These are phyloP conservation scores for Cutaneotrichosporon spelunceum DNA, from an alignment of 1,284 basidiomycete genomes.

Conservation along the genomic window DNA sequence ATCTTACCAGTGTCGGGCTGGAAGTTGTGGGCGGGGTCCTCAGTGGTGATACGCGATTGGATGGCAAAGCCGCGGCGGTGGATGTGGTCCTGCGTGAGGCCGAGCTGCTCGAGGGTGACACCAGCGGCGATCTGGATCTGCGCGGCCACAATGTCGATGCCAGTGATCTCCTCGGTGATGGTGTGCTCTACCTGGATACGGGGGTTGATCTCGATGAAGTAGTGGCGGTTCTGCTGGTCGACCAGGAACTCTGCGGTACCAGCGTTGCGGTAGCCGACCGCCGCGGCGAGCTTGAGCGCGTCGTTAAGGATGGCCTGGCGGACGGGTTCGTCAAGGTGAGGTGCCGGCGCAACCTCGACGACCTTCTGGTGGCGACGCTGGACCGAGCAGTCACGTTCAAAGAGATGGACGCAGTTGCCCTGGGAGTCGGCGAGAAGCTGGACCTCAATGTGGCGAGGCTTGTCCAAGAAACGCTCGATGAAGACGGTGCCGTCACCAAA, in stretches of 20 bases:
- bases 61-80: constrained; percentile 96
- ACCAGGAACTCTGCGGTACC: constrained; percentile 97
- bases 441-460: constrained; percentile 95
- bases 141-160: constrained; percentile 96
- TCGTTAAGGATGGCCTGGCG: constrained; percentile 82
- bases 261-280: constrained; percentile 91
- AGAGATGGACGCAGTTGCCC: constrained; percentile 94
- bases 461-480: constrained; percentile 95
- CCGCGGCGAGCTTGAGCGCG: constrained; percentile 91
- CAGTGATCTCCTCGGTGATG: constrained; percentile 97
- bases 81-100: constrained; percentile 94
- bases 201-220: constrained; percentile 98
- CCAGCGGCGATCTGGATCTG: constrained; percentile 99
- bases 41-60: constrained; percentile 98
- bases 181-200: constrained; percentile 99
- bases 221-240: constrained; percentile 90
- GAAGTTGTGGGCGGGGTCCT: constrained; percentile 86
- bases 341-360: constrained; percentile 96
- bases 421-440: constrained; percentile 86
- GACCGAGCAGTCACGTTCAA: constrained; percentile 98
- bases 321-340: constrained; percentile 84
- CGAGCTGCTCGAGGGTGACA: constrained; percentile 90
- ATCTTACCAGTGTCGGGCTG: constrained; percentile 99
- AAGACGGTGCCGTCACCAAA: constrained; percentile 99
- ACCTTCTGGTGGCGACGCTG: constrained; percentile 98